Percentiles rank a stretch among this genome's conserved stretches.
phyloP scores from a whole-genome alignment of 768 basidiomycete species.

The Rhizopogon vinicolor region DNA sequence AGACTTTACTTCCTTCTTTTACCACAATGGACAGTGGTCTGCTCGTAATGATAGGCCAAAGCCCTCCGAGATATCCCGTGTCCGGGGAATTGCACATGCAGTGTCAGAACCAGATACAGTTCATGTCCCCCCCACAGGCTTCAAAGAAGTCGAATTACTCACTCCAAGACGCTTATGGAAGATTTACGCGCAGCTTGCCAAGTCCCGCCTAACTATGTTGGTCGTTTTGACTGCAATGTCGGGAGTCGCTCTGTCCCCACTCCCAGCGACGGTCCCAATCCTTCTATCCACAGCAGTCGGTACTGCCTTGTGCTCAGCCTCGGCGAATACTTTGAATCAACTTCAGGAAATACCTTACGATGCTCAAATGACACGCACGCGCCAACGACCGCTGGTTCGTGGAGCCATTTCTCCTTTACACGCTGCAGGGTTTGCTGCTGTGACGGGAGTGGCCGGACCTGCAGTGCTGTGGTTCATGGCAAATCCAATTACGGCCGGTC shows the following conservation, averaged over 20 bases:
- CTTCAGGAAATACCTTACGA: slow-evolving; percentile 93
- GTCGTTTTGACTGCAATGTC: slow-evolving; percentile 89
- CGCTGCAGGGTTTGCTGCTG: slow-evolving; percentile 72
- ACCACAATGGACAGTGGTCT: slow-evolving; percentile 56
- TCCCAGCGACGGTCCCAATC: slow-evolving; percentile 78
- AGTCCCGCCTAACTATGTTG: slow-evolving; percentile 76
- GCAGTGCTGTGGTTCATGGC: slow-evolving; percentile 75
- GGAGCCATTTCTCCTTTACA: slow-evolving; percentile 82
- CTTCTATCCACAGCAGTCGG: slow-evolving; percentile 86
- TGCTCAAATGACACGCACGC: slow-evolving; percentile 92
- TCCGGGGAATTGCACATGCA: slow-evolving; percentile 11
- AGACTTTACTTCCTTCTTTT: slow-evolving; percentile 54
- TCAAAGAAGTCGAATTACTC: slow-evolving; percentile 36
- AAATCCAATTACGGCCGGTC: slow-evolving; percentile 78
- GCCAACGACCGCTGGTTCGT: slow-evolving; percentile 81
- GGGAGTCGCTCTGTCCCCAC: slow-evolving; percentile 88
- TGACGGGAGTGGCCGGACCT: slow-evolving; percentile 76
- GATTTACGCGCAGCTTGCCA: slow-evolving; percentile 79
- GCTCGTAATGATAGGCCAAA: background rate
- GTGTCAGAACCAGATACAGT: slow-evolving; percentile 2
- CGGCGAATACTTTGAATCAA: slow-evolving; percentile 94
- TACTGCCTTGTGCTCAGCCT: slow-evolving; percentile 86
- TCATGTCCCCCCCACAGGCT: slow-evolving; percentile 19
- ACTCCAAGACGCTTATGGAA: slow-evolving; percentile 50
- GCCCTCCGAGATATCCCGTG: background rate